Conservation (phyloP, 129 eudicot genomes). For the Ambrosia trifida region DNA sequence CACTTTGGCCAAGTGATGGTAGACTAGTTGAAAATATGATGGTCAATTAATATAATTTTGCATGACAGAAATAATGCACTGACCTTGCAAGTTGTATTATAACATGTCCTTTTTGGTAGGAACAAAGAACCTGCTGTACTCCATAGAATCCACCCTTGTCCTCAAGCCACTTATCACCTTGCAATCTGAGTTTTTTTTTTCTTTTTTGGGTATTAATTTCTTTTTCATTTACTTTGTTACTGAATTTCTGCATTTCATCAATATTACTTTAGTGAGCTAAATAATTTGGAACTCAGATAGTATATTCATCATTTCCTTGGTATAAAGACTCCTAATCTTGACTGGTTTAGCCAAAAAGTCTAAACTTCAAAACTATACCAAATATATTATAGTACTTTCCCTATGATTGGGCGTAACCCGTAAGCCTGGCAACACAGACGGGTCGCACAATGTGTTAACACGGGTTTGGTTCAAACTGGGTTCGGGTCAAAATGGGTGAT, state of each 20-base stretch:
- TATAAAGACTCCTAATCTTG: too few species aligned
- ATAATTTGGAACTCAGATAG: too few species aligned
- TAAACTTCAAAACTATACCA: neutral
- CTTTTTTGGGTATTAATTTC: neutral
- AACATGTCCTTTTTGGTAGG: conserved; percentile 13
- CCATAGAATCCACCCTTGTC: conserved; percentile 12
- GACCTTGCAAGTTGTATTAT: conserved; percentile 23
- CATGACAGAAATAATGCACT: conserved; percentile 18
- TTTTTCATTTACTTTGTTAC: neutral
- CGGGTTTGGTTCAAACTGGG: neutral
- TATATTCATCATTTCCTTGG: too few species aligned
- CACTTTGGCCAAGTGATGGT: too few species aligned
- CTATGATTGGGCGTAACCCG: neutral
- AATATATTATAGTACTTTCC: neutral
- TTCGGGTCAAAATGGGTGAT: neutral
- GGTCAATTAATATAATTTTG: conserved; percentile 8
- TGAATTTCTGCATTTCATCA: neutral
- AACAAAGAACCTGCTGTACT: conserved; percentile 20
- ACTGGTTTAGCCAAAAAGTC: conserved; percentile 3
- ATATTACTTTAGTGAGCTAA: neutral
- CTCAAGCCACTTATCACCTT: conserved; percentile 38
- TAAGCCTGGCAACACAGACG: neutral
- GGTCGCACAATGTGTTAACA: neutral
- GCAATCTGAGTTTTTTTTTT: conserved; percentile 26
- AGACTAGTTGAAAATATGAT: neutral